phyloP scores from a whole-genome alignment of 108 stramenopile species.

The Parietichytrium sp. region DNA sequence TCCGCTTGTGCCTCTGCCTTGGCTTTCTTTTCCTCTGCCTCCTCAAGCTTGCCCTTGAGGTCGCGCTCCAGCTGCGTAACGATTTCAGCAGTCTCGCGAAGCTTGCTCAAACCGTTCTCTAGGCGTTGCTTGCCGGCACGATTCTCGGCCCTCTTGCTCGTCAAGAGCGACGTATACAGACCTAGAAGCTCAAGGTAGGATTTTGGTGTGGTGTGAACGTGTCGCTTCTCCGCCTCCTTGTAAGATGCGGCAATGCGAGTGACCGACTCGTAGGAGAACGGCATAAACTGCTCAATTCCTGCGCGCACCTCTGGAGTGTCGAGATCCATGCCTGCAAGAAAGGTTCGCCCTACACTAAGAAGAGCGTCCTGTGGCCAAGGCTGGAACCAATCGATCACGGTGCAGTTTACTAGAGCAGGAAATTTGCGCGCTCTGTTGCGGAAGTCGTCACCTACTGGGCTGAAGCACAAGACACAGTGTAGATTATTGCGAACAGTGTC shows the following conservation, averaged over 20 bases:
- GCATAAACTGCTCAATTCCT: conserved; percentile 73
- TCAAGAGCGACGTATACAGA: conserved; percentile 64
- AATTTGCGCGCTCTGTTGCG: conserved; percentile 64
- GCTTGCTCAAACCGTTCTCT: conserved; percentile 68
- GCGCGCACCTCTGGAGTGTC: conserved; percentile 50
- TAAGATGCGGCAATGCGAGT: conserved; percentile 66
- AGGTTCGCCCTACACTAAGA: conserved; percentile 60
- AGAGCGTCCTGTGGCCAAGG: conserved; percentile 71
- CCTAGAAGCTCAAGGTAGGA: conserved; percentile 74
- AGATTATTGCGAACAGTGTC: conserved; percentile 67
- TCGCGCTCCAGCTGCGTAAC: conserved; percentile 72
- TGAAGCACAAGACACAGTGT: conserved; percentile 73
- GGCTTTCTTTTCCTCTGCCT: conserved; percentile 73
- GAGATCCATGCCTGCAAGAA: conserved; percentile 52
- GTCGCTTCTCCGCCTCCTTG: conserved; percentile 56
- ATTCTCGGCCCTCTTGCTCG: conserved; percentile 59
- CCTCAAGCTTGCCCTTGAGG: conserved; percentile 71
- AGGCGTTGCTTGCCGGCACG: conserved; percentile 63
- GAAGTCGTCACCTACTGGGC: conserved; percentile 70
- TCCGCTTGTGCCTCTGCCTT: conserved; percentile 78
- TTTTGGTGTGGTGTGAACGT: conserved; percentile 76
- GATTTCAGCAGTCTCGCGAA: conserved; percentile 70
- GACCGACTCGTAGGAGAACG: conserved; percentile 69
- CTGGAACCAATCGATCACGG: conserved; percentile 77
- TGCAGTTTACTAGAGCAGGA: conserved; percentile 70